Percentiles rank a stretch among this genome's conserved stretches.
phyloP scores from a whole-genome alignment of 2,329 filamentous ascomycete species.

The Trichoderma afroharzianum region DNA sequence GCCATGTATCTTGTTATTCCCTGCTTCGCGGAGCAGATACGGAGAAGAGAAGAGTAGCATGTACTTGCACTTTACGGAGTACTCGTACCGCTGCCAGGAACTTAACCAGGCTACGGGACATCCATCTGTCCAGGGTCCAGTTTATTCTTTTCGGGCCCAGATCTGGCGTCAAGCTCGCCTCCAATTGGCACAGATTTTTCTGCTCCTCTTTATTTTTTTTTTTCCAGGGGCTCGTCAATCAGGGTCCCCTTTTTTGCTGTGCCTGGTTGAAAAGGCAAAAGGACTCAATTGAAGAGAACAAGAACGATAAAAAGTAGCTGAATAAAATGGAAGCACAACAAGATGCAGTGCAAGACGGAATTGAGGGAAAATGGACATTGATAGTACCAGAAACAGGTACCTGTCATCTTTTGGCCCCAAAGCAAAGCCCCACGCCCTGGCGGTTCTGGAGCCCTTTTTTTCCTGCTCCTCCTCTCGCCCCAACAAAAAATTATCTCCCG shows the following conservation, averaged over 20 bases:
- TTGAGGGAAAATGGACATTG: not conserved
- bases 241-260: not conserved
- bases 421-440: not conserved
- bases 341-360: not conserved
- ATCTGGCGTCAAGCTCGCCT: constrained; percentile 11
- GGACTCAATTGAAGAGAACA: not conserved
- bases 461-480: too few relatives aligned
- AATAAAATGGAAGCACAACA: not conserved
- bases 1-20: not conserved
- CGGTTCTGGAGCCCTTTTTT: too few relatives aligned
- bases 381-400: not conserved
- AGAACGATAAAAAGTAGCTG: fast-evolving
- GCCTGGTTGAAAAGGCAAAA: not conserved
- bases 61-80: too few relatives aligned
- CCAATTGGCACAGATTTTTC: not conserved
- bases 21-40: not conserved
- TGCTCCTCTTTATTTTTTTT: not conserved
- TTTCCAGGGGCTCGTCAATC: not conserved
- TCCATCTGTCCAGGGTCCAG: constrained; percentile 5
- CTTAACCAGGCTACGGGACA: not conserved
- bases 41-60: not conserved
- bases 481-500: not conserved
- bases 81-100: not conserved
- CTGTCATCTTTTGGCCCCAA: not conserved
- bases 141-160: not conserved